Percentiles rank a stretch among this genome's conserved stretches.
Conservation (phyloP, 2,329 filamentous ascomycete genomes). For the Neofusicoccum ribis region DNA sequence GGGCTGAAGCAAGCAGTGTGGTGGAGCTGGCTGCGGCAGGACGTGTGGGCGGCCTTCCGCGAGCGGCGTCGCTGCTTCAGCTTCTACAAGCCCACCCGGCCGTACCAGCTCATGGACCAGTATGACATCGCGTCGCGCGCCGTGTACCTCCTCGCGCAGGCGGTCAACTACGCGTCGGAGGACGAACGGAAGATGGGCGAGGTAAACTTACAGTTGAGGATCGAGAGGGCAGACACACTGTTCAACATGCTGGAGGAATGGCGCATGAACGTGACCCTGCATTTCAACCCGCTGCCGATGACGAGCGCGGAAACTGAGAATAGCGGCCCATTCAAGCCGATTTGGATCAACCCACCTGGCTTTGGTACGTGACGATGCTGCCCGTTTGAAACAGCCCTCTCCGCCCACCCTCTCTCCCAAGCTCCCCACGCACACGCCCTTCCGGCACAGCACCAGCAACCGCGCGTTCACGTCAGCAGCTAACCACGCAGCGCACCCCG, state of each 20-base stretch:
- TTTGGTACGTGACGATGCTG: constrained; percentile 33
- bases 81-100: constrained; percentile 58
- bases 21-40: constrained; percentile 69
- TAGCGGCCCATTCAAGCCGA: constrained; percentile 41
- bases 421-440: not conserved
- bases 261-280: constrained; percentile 46
- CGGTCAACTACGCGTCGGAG: constrained; percentile 60
- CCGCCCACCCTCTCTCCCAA: not conserved
- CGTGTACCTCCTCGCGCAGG: constrained; percentile 57
- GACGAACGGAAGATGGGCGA: constrained; percentile 49
- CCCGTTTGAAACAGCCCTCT: not conserved
- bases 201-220: constrained; percentile 42
- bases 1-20: constrained; percentile 60
- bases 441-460: constrained; percentile 22
- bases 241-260: constrained; percentile 54
- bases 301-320: constrained; percentile 1
- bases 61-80: constrained; percentile 58
- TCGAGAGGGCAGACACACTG: constrained; percentile 49
- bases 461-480: constrained; percentile 29
- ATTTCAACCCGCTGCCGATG: constrained; percentile 46
- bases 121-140: constrained; percentile 57
- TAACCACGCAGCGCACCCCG: constrained; percentile 26
- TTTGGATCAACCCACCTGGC: constrained; percentile 54
- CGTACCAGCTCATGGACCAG: constrained; percentile 49
- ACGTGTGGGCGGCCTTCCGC: constrained; percentile 64